A percentile compares a stretch with the other conserved stretches of the same genome.
Conservation (phyloP, 257 asterid species). For the Rubia yunnanensis region DNA sequence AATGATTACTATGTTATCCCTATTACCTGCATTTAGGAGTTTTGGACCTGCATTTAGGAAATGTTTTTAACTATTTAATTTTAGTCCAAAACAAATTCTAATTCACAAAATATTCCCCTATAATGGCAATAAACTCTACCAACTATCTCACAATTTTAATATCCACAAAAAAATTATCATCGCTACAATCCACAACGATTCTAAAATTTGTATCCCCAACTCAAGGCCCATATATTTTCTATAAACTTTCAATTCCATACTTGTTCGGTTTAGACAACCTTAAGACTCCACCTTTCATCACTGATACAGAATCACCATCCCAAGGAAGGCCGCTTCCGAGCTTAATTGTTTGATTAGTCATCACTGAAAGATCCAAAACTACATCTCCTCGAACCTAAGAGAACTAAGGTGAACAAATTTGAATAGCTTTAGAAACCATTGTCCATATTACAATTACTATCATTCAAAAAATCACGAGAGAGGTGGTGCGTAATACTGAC, state of each 20-base stretch:
- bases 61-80: too few species aligned
- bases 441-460: neutral
- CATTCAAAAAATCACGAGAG: neutral
- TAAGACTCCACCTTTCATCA: slow-evolving; percentile 62
- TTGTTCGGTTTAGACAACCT: slow-evolving; percentile 77
- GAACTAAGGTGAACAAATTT: neutral
- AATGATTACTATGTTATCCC: too few species aligned
- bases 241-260: too few species aligned
- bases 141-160: too few species aligned
- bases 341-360: slow-evolving; percentile 71
- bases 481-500: slow-evolving; percentile 15
- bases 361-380: slow-evolving; percentile 71
- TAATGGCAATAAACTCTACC: too few species aligned
- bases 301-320: slow-evolving; percentile 71
- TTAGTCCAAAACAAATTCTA: too few species aligned
- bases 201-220: slow-evolving; percentile 87
- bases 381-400: slow-evolving; percentile 84
- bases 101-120: too few species aligned
- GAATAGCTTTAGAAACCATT: neutral
- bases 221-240: slow-evolving; percentile 68
- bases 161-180: too few species aligned
- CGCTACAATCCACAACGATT: slow-evolving; percentile 68
- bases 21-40: too few species aligned
- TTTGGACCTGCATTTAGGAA: too few species aligned
- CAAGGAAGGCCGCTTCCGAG: too few species aligned